These are phyloP conservation scores for Phaeoacremonium minimum DNA, from an alignment of 2,329 filamentous ascomycete genomes.

Conservation along the genomic window DNA sequence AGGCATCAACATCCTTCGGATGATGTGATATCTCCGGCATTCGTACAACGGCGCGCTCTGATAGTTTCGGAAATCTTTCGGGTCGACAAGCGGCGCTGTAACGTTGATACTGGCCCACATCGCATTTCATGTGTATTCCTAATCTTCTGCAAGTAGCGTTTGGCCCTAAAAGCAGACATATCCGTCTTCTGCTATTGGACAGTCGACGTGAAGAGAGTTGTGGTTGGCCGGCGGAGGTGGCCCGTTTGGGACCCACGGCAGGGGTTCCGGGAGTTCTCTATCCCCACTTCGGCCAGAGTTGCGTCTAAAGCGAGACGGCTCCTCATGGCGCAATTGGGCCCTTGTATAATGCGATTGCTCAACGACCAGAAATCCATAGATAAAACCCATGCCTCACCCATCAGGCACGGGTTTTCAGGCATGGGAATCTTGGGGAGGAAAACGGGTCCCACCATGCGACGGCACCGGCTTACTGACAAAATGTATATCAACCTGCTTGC, in stretches of 20 bases:
- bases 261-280: not conserved
- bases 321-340: not conserved
- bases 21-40: not conserved
- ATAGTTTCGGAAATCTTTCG: not conserved
- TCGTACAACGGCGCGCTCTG: not conserved
- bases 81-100: not conserved
- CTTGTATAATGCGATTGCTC: not conserved
- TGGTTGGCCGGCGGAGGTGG: not conserved
- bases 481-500: not conserved
- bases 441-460: not conserved
- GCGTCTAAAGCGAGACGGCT: not conserved
- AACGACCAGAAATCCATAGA: not conserved
- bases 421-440: not conserved
- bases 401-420: not conserved
- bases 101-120: not conserved
- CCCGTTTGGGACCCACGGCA: not conserved
- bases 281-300: not conserved
- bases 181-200: not conserved
- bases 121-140: not conserved
- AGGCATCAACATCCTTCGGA: not conserved
- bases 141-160: not conserved
- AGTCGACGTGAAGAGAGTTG: not conserved
- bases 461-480: not conserved
- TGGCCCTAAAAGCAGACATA: not conserved
- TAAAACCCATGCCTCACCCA: not conserved